A percentile compares a stretch with the other conserved stretches of the same genome.
Conservation (phyloP, 768 basidiomycete species). For the Lentinula edodes region DNA sequence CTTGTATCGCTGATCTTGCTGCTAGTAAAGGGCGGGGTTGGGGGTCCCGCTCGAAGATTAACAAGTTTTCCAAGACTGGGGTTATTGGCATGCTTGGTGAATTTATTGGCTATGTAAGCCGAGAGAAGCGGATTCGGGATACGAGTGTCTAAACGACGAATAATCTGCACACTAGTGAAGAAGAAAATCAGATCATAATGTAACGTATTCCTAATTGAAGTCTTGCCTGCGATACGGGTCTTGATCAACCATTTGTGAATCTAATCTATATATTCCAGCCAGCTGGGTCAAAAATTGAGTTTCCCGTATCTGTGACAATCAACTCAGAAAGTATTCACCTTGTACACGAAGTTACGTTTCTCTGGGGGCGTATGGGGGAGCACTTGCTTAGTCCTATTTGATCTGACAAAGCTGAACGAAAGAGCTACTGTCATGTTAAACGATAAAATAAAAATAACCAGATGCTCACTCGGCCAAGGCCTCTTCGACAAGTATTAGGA, state of each 20-base stretch:
- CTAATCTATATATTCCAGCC: slow-evolving; percentile 75
- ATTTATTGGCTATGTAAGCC: slow-evolving; percentile 24
- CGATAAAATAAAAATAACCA: slow-evolving; percentile 9
- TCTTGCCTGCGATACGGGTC: slow-evolving; percentile 73
- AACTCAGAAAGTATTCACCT: slow-evolving; percentile 36
- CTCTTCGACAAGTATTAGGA: slow-evolving; percentile 71
- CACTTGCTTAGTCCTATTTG: slow-evolving; percentile 64
- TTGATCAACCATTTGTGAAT: slow-evolving; percentile 83
- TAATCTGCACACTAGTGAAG: slow-evolving; percentile 62
- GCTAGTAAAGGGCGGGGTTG: slow-evolving; percentile 1
- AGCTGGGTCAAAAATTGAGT: slow-evolving; percentile 35
- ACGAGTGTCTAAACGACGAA: slow-evolving; percentile 78
- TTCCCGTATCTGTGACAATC: background rate
- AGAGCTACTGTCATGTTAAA: background rate
- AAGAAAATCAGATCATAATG: background rate
- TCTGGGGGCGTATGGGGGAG: slow-evolving; percentile 78
- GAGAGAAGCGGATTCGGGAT: slow-evolving; percentile 72
- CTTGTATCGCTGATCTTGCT: slow-evolving; percentile 7
- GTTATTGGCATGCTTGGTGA: slow-evolving; percentile 16
- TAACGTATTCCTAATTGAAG: background rate
- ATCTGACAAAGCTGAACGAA: slow-evolving; percentile 52
- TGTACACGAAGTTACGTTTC: slow-evolving; percentile 79
- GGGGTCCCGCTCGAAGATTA: slow-evolving; percentile 40
- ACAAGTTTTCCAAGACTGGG: slow-evolving; percentile 50
- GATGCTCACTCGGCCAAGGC: slow-evolving; percentile 68